phyloP scores from a whole-genome alignment of 2,329 filamentous ascomycete species.

The Huntiella savannae region DNA sequence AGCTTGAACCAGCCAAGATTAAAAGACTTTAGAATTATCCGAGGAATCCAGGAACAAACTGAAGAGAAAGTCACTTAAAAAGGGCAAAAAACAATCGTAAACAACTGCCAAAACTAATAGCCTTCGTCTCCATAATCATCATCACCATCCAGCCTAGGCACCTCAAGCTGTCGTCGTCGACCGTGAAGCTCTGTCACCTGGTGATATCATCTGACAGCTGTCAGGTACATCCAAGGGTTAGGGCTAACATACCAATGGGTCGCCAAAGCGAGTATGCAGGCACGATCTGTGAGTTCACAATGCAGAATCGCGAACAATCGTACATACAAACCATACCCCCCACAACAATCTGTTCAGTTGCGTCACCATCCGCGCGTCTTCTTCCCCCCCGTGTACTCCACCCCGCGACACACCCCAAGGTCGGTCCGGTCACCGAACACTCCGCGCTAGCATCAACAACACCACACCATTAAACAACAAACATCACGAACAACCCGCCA shows the following conservation, averaged over 20 bases:
- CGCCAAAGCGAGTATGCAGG: too few relatives aligned
- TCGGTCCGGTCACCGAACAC: background rate
- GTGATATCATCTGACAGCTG: background rate
- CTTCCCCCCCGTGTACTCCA: background rate
- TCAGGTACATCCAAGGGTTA: too few relatives aligned
- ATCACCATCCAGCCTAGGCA: background rate
- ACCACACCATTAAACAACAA: background rate
- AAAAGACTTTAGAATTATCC: background rate
- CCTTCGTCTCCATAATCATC: background rate
- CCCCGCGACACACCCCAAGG: background rate
- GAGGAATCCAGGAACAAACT: background rate
- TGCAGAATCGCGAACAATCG: too few relatives aligned
- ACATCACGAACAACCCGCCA: background rate
- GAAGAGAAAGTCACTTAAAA: too few relatives aligned
- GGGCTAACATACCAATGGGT: too few relatives aligned
- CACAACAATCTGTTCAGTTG: too few relatives aligned
- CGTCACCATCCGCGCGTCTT: background rate
- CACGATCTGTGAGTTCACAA: too few relatives aligned
- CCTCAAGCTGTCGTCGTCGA: background rate
- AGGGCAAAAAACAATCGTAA: too few relatives aligned
- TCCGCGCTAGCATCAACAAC: background rate
- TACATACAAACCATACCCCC: too few relatives aligned
- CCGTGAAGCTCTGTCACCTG: constrained; percentile 1
- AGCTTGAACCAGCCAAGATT: background rate
- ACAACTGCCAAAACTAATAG: background rate